Evolutionary conservation across 495 filamentous ascomycete species (phyloP), one percentile per base, ranked within the genome.

Genomic region (Patellaria atrata): DNA sequence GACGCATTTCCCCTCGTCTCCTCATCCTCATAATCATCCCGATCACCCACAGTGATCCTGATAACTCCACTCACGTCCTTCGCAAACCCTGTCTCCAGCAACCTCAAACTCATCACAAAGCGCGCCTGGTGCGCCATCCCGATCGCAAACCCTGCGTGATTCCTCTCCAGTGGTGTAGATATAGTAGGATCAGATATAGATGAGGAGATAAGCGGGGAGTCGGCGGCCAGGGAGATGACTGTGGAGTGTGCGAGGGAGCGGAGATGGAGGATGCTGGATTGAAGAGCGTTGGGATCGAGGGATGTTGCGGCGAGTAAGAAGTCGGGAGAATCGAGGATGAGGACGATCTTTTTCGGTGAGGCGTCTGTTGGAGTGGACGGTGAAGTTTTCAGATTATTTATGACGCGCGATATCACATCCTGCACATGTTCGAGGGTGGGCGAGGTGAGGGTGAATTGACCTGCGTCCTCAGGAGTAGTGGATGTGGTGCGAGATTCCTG

Each of bases 21-120:
- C 4, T 33, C 40, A 13, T 45, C 41, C 59, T 48, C 53, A 35
- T 30, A 32, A 36, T n/a, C 39, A 4, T 27, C 18, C n/a, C 38
- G 54, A 44, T 52, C 60, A 17, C 59, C 65, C 33, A 24, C 27
- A 6, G 77, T 83, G 33, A 91, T 68, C 45, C 87, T 68, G 35
- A 94, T 43, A 22, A 94, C 81, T 6, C 89, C 87, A 60, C 80
- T 92, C 16, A 94, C 81, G 63, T 96, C 87, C 54, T 67, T 77
- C 33, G 87, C 89, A 11, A 73, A 67, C 1, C 87, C 87, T 0
- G 82, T 92, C 47, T 86, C 82, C 39, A 96, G 56, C 40, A 70
- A 64, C 28, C 83, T 65, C 18, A 86, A 56, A 41, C 80, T 73
- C 52, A 86, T 64, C 1, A 81, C 61, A 37, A 67, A 64, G 6